These are phyloP conservation scores for Fraxinus sp. DNA, from an alignment of 305 asterid genomes.

Conservation along the genomic window DNA sequence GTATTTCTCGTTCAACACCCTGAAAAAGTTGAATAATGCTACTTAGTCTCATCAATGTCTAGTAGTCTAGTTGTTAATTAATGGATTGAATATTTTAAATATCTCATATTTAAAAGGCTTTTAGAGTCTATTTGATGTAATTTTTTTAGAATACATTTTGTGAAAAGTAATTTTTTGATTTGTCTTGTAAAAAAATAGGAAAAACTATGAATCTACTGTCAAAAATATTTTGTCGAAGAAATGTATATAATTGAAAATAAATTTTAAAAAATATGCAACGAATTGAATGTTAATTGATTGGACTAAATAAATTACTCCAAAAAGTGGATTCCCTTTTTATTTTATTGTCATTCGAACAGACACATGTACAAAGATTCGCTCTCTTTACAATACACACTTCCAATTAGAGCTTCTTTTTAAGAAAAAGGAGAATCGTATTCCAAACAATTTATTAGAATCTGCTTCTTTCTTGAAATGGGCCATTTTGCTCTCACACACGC, in stretches of 20 bases:
- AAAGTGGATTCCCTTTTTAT: neutral
- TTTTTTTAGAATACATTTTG: neutral
- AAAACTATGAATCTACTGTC: neutral
- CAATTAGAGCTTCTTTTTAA: slow-evolving; percentile 22
- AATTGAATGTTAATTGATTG: neutral
- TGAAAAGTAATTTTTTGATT: too few species aligned
- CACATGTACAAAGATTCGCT: neutral
- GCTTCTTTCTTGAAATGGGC: slow-evolving; percentile 24
- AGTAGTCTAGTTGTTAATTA: neutral
- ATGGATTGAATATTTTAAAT: too few species aligned
- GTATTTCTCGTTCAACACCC: neutral
- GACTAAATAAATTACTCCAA: neutral
- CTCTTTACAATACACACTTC: neutral
- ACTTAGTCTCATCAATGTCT: too few species aligned
- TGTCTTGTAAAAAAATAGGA: neutral
- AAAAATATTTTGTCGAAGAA: neutral
- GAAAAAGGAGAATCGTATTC: slow-evolving; percentile 25
- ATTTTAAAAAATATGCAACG: neutral
- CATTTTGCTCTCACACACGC: neutral
- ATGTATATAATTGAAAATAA: too few species aligned
- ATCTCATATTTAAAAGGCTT: neutral
- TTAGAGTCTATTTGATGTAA: neutral
- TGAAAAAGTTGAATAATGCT: neutral
- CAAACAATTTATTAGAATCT: slow-evolving; percentile 29
- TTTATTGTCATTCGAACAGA: neutral